Evolutionary conservation across 805 yeast species (phyloP).

Genomic region (Candida saitoana): DNA sequence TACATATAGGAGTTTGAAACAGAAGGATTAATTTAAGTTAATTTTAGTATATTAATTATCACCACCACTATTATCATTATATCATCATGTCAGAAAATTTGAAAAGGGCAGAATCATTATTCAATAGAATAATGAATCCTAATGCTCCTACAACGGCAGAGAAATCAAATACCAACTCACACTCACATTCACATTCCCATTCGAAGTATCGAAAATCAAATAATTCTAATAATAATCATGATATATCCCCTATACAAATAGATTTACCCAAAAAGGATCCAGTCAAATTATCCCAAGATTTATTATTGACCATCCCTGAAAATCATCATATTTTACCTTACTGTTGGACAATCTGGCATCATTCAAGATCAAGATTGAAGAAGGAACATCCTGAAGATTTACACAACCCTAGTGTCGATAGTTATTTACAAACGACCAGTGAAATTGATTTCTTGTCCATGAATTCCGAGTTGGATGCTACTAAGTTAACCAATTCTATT

Average conservation of each 20-base stretch:
- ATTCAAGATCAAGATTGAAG: slow-evolving; percentile 27
- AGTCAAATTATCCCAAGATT: slow-evolving; percentile 29
- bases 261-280: slow-evolving; percentile 36
- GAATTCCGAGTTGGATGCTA: slow-evolving; percentile 7
- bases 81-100: slow-evolving; percentile 40
- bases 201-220: slow-evolving; percentile 2
- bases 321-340: slow-evolving; percentile 41
- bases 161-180: not conserved
- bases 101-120: slow-evolving; percentile 44
- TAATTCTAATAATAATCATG: slow-evolving; percentile 8
- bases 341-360: slow-evolving; percentile 51
- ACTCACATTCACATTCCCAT: slow-evolving; percentile 1
- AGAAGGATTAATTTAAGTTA: not conserved
- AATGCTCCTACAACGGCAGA: slow-evolving; percentile 13
- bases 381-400: slow-evolving; percentile 14
- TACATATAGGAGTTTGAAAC: not conserved
- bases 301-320: slow-evolving; percentile 21
- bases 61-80: not conserved
- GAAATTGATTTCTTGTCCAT: slow-evolving; percentile 38
- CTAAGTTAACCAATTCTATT: slow-evolving; percentile 24
- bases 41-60: not conserved
- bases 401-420: slow-evolving; percentile 32
- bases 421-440: slow-evolving; percentile 44
- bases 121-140: slow-evolving; percentile 44
- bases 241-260: slow-evolving; percentile 8